These are phyloP conservation scores for Cyamopsis tetragonoloba DNA, from an alignment of 306 rosid genomes.

Conservation along the genomic window DNA sequence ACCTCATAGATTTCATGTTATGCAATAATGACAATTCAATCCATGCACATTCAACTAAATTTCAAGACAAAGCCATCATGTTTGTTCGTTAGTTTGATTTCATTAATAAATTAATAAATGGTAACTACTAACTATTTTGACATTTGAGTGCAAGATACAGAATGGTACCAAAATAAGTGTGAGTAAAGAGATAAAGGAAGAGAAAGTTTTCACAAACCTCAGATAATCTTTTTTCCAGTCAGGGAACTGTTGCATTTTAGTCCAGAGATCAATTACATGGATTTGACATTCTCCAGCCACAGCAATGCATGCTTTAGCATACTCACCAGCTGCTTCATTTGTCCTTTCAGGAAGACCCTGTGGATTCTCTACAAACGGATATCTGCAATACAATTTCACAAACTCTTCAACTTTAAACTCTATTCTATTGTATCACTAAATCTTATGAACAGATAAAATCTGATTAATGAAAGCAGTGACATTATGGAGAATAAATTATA, in stretches of 20 bases:
- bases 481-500: conserved; percentile 4
- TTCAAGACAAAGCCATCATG: neutral
- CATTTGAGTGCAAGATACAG: neutral
- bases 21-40: neutral
- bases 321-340: conserved; percentile 73
- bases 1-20: neutral
- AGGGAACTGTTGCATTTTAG: conserved; percentile 69
- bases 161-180: neutral
- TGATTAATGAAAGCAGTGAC: neutral
- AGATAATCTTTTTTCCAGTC: conserved; percentile 50
- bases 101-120: neutral
- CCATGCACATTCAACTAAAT: neutral
- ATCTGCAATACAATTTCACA: conserved; percentile 27
- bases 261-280: conserved; percentile 60
- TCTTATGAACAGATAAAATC: neutral
- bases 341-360: conserved; percentile 77
- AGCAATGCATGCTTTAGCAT: conserved; percentile 60
- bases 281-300: conserved; percentile 56
- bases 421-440: neutral
- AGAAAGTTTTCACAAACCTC: conserved; percentile 35
- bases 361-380: conserved; percentile 58
- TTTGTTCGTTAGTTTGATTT: neutral
- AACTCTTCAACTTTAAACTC: neutral
- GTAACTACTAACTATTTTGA: neutral
- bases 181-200: neutral